These are phyloP conservation scores for Baorangia bicolor DNA, from an alignment of 768 basidiomycete genomes.

Conservation along the genomic window DNA sequence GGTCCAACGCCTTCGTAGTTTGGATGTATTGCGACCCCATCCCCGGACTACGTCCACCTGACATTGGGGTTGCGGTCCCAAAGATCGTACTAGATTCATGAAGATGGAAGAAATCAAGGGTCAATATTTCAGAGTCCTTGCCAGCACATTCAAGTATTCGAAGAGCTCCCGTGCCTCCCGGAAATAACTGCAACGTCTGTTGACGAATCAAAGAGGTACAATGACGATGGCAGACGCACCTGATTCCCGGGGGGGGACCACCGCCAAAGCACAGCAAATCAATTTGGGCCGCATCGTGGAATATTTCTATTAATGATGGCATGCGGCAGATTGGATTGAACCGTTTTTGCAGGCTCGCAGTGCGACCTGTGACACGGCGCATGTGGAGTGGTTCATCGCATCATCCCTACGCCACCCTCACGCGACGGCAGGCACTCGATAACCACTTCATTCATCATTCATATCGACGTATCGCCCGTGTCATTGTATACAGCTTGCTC, in stretches of 20 bases:
- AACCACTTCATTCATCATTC: neutral
- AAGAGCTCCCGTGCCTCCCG: conserved; percentile 1
- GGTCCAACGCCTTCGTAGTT: neutral
- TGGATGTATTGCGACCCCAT: neutral
- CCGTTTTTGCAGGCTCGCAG: neutral
- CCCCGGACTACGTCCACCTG: neutral
- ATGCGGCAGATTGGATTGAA: neutral
- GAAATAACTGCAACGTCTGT: neutral
- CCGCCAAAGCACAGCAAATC: neutral
- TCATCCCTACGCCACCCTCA: conserved; percentile 4
- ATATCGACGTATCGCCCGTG: neutral
- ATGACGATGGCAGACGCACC: neutral
- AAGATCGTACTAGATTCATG: neutral
- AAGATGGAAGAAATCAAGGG: neutral
- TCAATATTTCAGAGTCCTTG: conserved; percentile 5
- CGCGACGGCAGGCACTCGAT: conserved; percentile 3
- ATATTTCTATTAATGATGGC: neutral
- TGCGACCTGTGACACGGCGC: neutral
- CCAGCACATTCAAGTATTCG: neutral
- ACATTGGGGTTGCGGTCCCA: neutral
- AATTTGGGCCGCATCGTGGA: neutral
- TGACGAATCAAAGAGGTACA: neutral
- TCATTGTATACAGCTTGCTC: conserved; percentile 4
- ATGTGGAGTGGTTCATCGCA: too few species aligned
- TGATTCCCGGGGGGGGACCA: neutral